Percentiles rank a stretch among this genome's conserved stretches.
Conservation (phyloP, 192 early-diverging fungal species). For the Bifiguratus adelaidae region DNA sequence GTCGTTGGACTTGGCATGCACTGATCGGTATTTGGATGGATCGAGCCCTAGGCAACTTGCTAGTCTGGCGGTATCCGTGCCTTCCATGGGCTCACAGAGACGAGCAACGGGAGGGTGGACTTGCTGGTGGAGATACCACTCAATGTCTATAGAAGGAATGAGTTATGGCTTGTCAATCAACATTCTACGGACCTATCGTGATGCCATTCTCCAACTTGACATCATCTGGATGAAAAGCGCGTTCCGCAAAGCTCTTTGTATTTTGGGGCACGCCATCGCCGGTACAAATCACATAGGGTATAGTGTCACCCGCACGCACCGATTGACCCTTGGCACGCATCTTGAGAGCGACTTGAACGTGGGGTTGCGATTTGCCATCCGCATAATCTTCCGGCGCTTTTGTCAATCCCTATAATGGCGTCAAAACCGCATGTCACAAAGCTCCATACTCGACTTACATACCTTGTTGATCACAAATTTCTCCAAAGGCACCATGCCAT, state of each 20-base stretch:
- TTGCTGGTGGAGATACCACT: constrained; percentile 93
- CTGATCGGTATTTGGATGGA: no score
- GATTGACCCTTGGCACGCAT: constrained; percentile 59
- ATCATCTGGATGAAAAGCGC: constrained; percentile 83
- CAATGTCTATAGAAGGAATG: constrained; percentile 39
- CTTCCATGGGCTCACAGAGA: constrained; percentile 76
- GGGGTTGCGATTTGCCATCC: constrained; percentile 80
- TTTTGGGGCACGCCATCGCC: constrained; percentile 16
- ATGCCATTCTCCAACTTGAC: constrained; percentile 35
- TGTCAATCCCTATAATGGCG: constrained; percentile 52
- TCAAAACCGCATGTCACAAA: not conserved
- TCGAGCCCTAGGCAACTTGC: constrained; percentile 86
- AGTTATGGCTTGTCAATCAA: not conserved
- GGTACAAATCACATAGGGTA: constrained; percentile 86
- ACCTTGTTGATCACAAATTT: constrained; percentile 92
- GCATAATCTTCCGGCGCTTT: constrained; percentile 88
- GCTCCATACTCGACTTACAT: not conserved
- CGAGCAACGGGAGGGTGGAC: constrained; percentile 81
- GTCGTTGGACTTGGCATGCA: no score
- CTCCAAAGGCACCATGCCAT: constrained; percentile 57
- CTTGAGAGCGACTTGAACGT: constrained; percentile 87
- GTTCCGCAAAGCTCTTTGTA: constrained; percentile 44
- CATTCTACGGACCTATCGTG: constrained; percentile 23
- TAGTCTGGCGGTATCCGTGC: constrained; percentile 63
- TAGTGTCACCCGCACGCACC: constrained; percentile 75